Evolutionary conservation across 129 eudicot genomes (phyloP).

Genomic region (Saposhnikovia divaricata): DNA sequence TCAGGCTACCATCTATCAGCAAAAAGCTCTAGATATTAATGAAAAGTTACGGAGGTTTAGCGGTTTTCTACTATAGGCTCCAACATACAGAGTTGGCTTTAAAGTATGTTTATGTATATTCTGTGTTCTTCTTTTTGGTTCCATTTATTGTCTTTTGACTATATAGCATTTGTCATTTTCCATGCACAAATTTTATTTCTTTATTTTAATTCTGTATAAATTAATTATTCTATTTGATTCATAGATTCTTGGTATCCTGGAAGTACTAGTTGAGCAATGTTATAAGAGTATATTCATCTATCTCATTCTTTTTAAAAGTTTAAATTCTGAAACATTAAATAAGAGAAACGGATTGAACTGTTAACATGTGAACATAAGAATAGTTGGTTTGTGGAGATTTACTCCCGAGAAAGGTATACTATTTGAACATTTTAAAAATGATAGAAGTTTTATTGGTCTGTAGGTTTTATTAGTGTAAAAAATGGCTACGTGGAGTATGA

Average conservation of each 20-base stretch:
- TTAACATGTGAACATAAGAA: not conserved
- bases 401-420: not conserved
- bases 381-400: not conserved
- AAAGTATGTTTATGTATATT: constrained; percentile 39
- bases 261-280: not conserved
- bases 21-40: too few relatives aligned
- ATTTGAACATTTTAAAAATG: too few relatives aligned
- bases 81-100: constrained; percentile 96
- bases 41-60: constrained; percentile 98
- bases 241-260: not conserved
- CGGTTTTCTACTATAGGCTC: constrained; percentile 93
- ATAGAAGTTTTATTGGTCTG: too few relatives aligned
- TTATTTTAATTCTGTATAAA: too few relatives aligned
- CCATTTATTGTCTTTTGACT: not conserved
- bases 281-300: not conserved
- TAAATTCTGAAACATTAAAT: not conserved
- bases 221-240: not conserved
- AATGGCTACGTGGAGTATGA: too few relatives aligned
- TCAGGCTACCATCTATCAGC: too few relatives aligned
- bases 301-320: not conserved
- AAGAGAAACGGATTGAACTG: not conserved
- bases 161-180: not conserved
- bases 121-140: not conserved
- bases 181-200: not conserved
- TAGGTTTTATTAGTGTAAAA: too few relatives aligned